phyloP scores from a whole-genome alignment of 345 rosid species.

The Populus simonii region DNA sequence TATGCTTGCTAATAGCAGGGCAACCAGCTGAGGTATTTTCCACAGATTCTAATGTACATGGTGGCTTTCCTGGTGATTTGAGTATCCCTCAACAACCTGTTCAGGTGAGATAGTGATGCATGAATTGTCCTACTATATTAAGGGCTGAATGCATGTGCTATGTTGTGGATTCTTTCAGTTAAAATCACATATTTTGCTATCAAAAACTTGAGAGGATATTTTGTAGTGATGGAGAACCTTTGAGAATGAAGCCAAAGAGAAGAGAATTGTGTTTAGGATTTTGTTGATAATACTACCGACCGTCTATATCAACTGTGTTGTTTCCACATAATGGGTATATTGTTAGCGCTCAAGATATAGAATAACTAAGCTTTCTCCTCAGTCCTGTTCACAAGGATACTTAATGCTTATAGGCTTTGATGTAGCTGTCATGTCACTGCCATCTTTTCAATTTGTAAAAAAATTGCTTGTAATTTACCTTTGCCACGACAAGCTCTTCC shows the following conservation, averaged over 20 bases:
- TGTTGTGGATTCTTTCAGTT: conserved; percentile 1
- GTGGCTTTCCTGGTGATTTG: conserved; percentile 36
- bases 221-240: neutral
- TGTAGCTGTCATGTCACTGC: neutral
- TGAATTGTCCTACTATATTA: neutral
- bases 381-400: neutral
- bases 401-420: conserved; percentile 1
- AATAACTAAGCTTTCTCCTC: neutral
- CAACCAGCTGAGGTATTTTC: conserved; percentile 92
- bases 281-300: neutral
- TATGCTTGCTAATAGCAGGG: conserved; percentile 95
- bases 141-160: neutral
- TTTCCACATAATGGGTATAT: neutral
- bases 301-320: neutral
- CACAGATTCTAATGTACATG: conserved; percentile 29
- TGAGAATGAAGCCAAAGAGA: neutral
- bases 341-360: neutral
- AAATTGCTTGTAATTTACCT: neutral
- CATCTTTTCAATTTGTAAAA: neutral
- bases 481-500: neutral
- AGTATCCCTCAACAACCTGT: conserved; percentile 45
- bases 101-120: conserved; percentile 48
- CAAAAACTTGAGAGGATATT: neutral
- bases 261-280: neutral
- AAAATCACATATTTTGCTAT: neutral